A percentile compares a stretch with the other conserved stretches of the same genome.
Conservation (phyloP, 2,329 filamentous ascomycete genomes). For the Xylaria sp. region DNA sequence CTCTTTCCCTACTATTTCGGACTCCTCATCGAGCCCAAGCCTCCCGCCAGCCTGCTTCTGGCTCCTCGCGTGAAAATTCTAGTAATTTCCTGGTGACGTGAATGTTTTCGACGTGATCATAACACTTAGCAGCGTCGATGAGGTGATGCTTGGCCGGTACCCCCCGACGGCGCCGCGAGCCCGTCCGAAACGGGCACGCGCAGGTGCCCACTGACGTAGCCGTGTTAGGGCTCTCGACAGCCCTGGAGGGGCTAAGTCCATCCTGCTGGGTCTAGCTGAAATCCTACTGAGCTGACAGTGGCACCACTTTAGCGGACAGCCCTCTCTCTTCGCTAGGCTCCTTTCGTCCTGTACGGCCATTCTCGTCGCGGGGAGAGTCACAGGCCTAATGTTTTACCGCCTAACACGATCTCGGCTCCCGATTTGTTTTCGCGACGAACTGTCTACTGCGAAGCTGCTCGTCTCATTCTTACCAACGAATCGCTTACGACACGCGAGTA, state of each 20-base stretch:
- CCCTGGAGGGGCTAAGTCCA: slow-evolving; percentile 6
- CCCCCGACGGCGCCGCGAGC: slow-evolving; percentile 26
- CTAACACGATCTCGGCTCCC: slow-evolving; percentile 2
- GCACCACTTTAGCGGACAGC: slow-evolving; percentile 29
- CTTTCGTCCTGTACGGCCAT: not conserved
- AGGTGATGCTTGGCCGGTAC: slow-evolving; percentile 35
- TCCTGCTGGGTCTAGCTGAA: slow-evolving; percentile 26
- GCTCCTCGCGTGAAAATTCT: not conserved
- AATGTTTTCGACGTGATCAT: slow-evolving; percentile 29
- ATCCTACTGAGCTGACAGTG: slow-evolving; percentile 39
- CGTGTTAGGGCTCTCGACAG: slow-evolving; percentile 2
- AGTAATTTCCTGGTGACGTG: slow-evolving; percentile 21
- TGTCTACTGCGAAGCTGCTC: not conserved
- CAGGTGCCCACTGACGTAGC: slow-evolving; percentile 2
- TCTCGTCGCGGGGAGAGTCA: not conserved
- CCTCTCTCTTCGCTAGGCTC: slow-evolving; percentile 3
- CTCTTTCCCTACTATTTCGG: not conserved
- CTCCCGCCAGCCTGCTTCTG: not conserved
- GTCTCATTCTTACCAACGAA: not conserved
- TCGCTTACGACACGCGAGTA: slow-evolving; percentile 12
- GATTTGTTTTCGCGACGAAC: slow-evolving; percentile 25
- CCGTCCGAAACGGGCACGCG: not conserved
- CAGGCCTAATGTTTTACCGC: slow-evolving; percentile 29
- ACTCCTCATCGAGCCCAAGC: slow-evolving; percentile 3
- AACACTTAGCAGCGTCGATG: slow-evolving; percentile 24